Evolutionary conservation across 179 eudicot species (phyloP).

Genomic region (Silene coronaria): DNA sequence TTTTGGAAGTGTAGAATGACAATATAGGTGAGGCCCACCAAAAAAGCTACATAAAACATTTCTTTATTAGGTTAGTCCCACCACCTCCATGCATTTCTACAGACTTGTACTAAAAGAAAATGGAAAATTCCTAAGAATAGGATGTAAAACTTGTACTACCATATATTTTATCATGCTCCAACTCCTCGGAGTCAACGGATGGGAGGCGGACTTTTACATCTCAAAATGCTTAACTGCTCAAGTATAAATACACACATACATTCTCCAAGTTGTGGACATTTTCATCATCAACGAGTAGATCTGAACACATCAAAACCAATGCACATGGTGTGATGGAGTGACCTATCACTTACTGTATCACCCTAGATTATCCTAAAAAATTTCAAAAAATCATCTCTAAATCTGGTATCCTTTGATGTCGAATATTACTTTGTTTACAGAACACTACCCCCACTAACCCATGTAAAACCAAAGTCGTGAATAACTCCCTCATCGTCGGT

Average conservation of each 20-base stretch:
- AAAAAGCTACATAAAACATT: background rate
- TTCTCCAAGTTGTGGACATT: background rate
- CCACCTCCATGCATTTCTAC: background rate
- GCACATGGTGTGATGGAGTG: background rate
- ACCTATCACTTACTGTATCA: background rate
- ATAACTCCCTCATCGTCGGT: too few relatives aligned
- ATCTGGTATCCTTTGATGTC: background rate
- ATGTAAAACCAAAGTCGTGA: background rate
- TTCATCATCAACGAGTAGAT: background rate
- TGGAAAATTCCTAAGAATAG: too few relatives aligned
- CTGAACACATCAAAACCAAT: background rate
- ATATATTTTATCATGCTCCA: background rate
- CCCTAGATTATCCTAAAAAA: background rate
- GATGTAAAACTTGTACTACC: background rate
- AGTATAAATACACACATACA: background rate
- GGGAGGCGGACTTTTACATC: background rate
- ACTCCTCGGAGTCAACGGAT: background rate
- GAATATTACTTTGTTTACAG: too few relatives aligned
- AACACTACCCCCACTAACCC: too few relatives aligned
- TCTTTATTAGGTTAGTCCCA: background rate
- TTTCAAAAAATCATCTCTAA: background rate
- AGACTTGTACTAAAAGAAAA: too few relatives aligned
- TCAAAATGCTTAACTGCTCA: background rate
- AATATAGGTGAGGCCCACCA: background rate
- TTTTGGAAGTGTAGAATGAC: background rate